Percentiles rank a stretch among this genome's conserved stretches.
Evolutionary conservation across 495 filamentous ascomycete genomes (phyloP).

Genomic region (Aspergillus panamensis): DNA sequence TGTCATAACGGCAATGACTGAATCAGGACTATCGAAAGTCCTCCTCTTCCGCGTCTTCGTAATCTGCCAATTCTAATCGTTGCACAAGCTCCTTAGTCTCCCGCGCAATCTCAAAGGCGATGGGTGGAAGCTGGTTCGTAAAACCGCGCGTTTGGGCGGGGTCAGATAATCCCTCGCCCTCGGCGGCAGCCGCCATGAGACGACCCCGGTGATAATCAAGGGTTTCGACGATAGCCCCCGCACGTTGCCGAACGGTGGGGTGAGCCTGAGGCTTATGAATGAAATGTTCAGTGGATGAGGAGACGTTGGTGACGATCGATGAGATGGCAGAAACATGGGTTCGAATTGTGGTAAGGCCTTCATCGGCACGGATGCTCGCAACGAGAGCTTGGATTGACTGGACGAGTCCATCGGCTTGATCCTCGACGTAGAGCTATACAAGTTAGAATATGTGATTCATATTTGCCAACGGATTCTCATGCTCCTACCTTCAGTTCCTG

Average conservation of each 20-base stretch:
- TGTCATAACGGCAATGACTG: background rate
- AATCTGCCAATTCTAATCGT: constrained; percentile 36
- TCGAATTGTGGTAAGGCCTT: constrained; percentile 61
- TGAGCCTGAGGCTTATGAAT: constrained; percentile 44
- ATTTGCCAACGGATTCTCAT: background rate
- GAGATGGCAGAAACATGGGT: constrained; percentile 69
- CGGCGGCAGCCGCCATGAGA: constrained; percentile 62
- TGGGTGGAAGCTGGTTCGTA: constrained; percentile 69
- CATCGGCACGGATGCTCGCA: constrained; percentile 69
- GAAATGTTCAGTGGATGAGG: constrained; percentile 59
- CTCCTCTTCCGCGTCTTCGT: constrained; percentile 38
- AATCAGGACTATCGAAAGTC: constrained; percentile 36
- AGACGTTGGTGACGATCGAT: constrained; percentile 64
- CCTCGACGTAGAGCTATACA: constrained; percentile 71
- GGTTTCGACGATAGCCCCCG: constrained; percentile 58
- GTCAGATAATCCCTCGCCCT: constrained; percentile 54
- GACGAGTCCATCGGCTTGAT: constrained; percentile 76
- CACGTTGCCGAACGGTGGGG: constrained; percentile 50
- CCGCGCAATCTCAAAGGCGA: constrained; percentile 83
- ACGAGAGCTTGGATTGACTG: constrained; percentile 81
- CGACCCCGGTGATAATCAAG: constrained; percentile 62
- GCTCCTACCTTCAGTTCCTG: constrained; percentile 68
- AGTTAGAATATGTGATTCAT: background rate
- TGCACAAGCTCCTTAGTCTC: constrained; percentile 74
- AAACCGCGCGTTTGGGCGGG: constrained; percentile 58